These are phyloP conservation scores for Glycyrrhiza uralensis DNA, from an alignment of 306 rosid species.

Conservation along the genomic window DNA sequence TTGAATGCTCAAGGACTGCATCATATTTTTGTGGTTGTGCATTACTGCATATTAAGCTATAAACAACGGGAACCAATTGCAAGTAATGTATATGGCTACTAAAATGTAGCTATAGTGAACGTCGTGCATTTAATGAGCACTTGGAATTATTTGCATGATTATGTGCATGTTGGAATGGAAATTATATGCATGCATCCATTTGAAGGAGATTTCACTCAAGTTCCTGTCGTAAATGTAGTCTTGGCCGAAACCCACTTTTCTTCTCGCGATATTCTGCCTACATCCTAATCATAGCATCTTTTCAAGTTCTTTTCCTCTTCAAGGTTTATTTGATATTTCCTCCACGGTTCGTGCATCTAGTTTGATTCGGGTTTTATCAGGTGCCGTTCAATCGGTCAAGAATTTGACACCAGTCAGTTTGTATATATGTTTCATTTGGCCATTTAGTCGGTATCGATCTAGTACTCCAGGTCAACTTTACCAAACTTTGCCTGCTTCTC, in stretches of 20 bases:
- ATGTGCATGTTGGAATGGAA: neutral
- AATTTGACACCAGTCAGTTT: neutral
- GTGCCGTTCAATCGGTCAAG: neutral
- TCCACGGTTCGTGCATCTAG: neutral
- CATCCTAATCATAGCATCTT: neutral
- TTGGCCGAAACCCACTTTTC: neutral
- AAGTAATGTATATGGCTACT: neutral
- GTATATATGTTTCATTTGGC: neutral
- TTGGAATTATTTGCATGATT: neutral
- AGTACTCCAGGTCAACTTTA: neutral
- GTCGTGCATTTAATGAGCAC: neutral
- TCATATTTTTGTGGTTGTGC: slow-evolving; percentile 1
- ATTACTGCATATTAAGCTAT: neutral
- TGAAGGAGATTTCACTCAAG: neutral
- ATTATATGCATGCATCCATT: neutral
- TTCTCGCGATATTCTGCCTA: neutral
- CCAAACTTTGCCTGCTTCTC: neutral
- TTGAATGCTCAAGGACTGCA: neutral
- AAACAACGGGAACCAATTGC: neutral
- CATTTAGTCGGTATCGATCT: neutral
- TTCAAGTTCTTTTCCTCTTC: neutral
- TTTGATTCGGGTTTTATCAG: neutral
- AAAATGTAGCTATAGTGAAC: neutral
- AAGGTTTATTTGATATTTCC: neutral
- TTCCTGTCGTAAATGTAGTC: neutral